Conservation (phyloP, 805 yeast species). For the Hanseniaspora jakobsenii region DNA sequence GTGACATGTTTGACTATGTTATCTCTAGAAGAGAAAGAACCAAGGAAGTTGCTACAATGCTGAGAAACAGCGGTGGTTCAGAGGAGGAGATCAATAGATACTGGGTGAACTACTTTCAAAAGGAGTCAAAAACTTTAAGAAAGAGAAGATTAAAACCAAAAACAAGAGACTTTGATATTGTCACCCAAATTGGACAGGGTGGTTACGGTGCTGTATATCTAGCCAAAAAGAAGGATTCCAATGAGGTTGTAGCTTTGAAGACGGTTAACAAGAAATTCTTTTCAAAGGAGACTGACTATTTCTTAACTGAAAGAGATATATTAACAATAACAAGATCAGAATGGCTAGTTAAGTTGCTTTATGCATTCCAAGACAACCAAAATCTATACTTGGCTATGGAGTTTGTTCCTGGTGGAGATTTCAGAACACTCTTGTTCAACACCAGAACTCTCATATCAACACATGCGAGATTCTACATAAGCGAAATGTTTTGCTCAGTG, state of each 20-base stretch:
- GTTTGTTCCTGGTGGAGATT: slow-evolving; percentile 99
- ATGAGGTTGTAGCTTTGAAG: slow-evolving; percentile 90
- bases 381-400: slow-evolving; percentile 95
- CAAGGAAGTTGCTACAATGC: slow-evolving; percentile 50
- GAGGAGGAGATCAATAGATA: slow-evolving; percentile 30
- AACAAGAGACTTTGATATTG: slow-evolving; percentile 89
- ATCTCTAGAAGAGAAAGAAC: slow-evolving; percentile 74
- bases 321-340: slow-evolving; percentile 90
- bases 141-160: slow-evolving; percentile 84
- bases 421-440: slow-evolving; percentile 82
- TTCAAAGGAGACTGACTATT: slow-evolving; percentile 91
- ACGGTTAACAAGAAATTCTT: slow-evolving; percentile 80
- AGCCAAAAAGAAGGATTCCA: slow-evolving; percentile 86
- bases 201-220: slow-evolving; percentile 98
- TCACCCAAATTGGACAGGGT: slow-evolving; percentile 98
- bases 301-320: slow-evolving; percentile 90
- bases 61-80: slow-evolving; percentile 29
- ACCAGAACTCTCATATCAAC: slow-evolving; percentile 88
- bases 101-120: slow-evolving; percentile 69
- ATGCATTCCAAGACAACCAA: slow-evolving; percentile 88
- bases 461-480: slow-evolving; percentile 87
- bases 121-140: slow-evolving; percentile 74
- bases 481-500: slow-evolving; percentile 93
- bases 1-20: slow-evolving; percentile 89
- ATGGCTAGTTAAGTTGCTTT: slow-evolving; percentile 86